These are phyloP conservation scores for Diutina sp. DNA, from an alignment of 1,139 yeast genomes.

Conservation along the genomic window DNA sequence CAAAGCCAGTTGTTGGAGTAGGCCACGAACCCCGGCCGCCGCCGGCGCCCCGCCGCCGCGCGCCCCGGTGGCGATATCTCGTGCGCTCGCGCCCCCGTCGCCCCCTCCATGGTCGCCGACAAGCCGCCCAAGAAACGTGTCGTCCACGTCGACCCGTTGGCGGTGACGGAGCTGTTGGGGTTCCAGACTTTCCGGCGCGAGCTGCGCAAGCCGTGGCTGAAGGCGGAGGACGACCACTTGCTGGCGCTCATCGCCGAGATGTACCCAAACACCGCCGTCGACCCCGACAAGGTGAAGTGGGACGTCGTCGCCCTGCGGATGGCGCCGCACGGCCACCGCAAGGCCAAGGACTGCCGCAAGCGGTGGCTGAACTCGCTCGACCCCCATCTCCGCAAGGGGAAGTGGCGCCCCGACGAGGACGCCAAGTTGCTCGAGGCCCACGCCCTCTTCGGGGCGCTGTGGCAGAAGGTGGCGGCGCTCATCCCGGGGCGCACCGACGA, in stretches of 20 bases:
- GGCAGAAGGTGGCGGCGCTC: constrained; percentile 73
- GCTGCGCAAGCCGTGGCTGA: constrained; percentile 55
- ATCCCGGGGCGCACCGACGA: constrained; percentile 86
- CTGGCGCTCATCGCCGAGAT: constrained; percentile 20
- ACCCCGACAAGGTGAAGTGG: constrained; percentile 40
- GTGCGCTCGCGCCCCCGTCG: not conserved
- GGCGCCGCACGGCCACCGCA: constrained; percentile 28
- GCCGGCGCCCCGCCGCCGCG: too few species aligned
- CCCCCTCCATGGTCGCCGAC: constrained; percentile 11
- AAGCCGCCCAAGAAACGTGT: not conserved
- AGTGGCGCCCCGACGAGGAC: constrained; percentile 86
- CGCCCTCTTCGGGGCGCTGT: constrained; percentile 58
- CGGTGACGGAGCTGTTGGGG: constrained; percentile 63
- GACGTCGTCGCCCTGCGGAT: constrained; percentile 40
- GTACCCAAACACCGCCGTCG: constrained; percentile 9
- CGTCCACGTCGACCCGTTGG: constrained; percentile 41
- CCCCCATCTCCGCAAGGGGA: constrained; percentile 71
- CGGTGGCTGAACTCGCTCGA: constrained; percentile 75
- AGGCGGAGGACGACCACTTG: constrained; percentile 45
- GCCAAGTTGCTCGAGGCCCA: constrained; percentile 49
- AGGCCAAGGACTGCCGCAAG: constrained; percentile 59
- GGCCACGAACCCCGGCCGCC: too few species aligned
- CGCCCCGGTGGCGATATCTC: too few species aligned
- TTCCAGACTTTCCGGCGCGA: constrained; percentile 57
- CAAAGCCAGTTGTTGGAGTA: too few species aligned